Evolutionary conservation across 2,329 filamentous ascomycete genomes (phyloP), one percentile per base, ranked within the genome.

Genomic region (Elsinoe fawcettii): DNA sequence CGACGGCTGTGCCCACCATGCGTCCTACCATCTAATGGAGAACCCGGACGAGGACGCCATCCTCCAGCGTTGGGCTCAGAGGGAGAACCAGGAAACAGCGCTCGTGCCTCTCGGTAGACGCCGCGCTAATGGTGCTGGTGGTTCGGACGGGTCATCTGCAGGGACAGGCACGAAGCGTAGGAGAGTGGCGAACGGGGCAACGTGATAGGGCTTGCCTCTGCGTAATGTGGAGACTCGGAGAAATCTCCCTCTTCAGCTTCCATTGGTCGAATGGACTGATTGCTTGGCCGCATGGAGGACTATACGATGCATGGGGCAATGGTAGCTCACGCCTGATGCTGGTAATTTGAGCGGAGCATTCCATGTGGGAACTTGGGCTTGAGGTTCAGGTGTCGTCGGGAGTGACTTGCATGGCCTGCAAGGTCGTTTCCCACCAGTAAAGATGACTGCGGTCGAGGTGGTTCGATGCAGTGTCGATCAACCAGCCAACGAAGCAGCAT

Each of bases 1-100:
- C 65, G 79, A 81, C 64, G 79, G 79, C 51, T 81, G 79, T 62
- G 67, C 66, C 27, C 79, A 81, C 64, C 79, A 81, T 62, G 78
- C 79, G 5, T 76, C 73, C 9, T 81, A 79, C 61, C 79, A 81
- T 66, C 73, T 66, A 53, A 72, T 81, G 69, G 76, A 79, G 60
- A 80, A 78, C 57, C 68, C 70, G n/a, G 63, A 66, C 8, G 77
- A 80, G 49, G 74, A 79, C 55, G 76, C 73, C 43, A 69, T 76
- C 4, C 65, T 74, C 23, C 70, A 71, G 64, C 73, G 72, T 23
- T 78, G 75, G 77, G 70, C 72, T 44, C 61, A 63, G 7, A 14
- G 23, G 14, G 41, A 46, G 41, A 46, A 46, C 41, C 69, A 71
- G n/a, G 67, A 66, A 32, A 55, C 32, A 27, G 39, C 49, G 16